Evolutionary conservation across 1,139 yeast species (phyloP).

Genomic region (Lodderomyces theae): DNA sequence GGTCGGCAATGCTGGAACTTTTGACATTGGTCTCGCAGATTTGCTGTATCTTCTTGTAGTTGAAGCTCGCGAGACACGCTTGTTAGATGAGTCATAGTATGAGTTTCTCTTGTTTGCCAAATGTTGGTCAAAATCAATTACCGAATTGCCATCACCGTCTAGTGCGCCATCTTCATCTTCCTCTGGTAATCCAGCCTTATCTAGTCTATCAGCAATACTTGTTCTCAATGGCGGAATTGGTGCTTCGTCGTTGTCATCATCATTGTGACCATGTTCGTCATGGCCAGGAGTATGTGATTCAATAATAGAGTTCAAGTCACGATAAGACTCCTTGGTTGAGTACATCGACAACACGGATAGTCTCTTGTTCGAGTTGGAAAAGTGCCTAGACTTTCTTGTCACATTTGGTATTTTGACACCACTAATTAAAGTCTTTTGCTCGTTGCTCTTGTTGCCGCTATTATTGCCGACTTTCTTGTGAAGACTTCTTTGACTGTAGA

Average conservation of each 20-base stretch:
- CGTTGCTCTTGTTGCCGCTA: too few relatives aligned
- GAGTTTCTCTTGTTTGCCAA: conserved; percentile 40
- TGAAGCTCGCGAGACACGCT: conserved; percentile 23
- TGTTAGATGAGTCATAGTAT: conserved; percentile 27
- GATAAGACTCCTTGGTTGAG: conserved; percentile 64
- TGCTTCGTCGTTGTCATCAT: conserved; percentile 20
- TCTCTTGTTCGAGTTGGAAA: conserved; percentile 62
- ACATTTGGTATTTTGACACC: conserved; percentile 68
- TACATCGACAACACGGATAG: conserved; percentile 67
- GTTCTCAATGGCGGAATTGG: conserved; percentile 36
- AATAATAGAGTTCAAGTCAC: conserved; percentile 56
- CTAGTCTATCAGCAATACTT: conserved; percentile 45
- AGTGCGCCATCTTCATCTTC: conserved; percentile 30
- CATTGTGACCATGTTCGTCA: too few relatives aligned
- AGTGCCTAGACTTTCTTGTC: conserved; percentile 63
- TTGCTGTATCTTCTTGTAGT: conserved; percentile 22
- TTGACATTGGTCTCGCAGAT: conserved; percentile 29
- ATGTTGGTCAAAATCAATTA: conserved; percentile 45
- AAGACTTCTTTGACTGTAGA: conserved; percentile 43
- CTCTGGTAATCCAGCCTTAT: conserved; percentile 33
- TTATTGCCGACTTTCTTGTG: conserved; percentile 19
- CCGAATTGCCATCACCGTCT: conserved; percentile 38
- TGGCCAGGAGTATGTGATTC: conserved; percentile 23
- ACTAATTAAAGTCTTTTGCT: conserved; percentile 44
- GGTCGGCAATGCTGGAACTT: conserved; percentile 33